A percentile compares a stretch with the other conserved stretches of the same genome.
These are phyloP conservation scores for Podaxis mareebaensis DNA, from an alignment of 768 basidiomycete genomes.

Conservation along the genomic window DNA sequence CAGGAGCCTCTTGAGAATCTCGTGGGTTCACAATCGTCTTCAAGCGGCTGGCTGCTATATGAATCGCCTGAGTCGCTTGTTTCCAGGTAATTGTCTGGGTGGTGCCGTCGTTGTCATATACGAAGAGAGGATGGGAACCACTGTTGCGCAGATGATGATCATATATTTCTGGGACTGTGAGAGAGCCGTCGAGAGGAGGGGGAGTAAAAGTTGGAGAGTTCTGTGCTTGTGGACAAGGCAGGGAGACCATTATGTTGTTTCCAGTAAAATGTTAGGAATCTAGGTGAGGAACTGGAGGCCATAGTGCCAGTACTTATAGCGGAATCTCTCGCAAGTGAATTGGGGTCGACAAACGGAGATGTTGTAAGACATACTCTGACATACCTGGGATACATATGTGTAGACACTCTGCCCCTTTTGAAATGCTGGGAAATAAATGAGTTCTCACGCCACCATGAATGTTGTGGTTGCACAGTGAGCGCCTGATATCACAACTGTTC, in stretches of 20 bases:
- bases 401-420: background rate
- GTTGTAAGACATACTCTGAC: background rate
- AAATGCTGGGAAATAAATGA: background rate
- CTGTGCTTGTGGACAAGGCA: constrained; percentile 16
- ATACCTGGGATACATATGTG: background rate
- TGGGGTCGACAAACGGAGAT: background rate
- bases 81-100: constrained; percentile 20
- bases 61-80: constrained; percentile 20
- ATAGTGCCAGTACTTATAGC: background rate
- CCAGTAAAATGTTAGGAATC: background rate
- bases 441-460: constrained; percentile 15
- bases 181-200: constrained; percentile 33
- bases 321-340: background rate
- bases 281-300: background rate
- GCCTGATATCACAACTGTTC: constrained; percentile 11
- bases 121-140: constrained; percentile 30
- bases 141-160: constrained; percentile 30
- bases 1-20: constrained; percentile 14
- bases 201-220: constrained; percentile 16
- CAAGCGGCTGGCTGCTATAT: constrained; percentile 19
- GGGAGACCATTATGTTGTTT: constrained; percentile 2
- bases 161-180: constrained; percentile 33
- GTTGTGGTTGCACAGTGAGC: background rate
- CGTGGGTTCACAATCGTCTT: background rate
- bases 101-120: constrained; percentile 21